Base-by-base conservation (phyloP, 208 protist species). In the Leishmania tarentolae region DNA sequence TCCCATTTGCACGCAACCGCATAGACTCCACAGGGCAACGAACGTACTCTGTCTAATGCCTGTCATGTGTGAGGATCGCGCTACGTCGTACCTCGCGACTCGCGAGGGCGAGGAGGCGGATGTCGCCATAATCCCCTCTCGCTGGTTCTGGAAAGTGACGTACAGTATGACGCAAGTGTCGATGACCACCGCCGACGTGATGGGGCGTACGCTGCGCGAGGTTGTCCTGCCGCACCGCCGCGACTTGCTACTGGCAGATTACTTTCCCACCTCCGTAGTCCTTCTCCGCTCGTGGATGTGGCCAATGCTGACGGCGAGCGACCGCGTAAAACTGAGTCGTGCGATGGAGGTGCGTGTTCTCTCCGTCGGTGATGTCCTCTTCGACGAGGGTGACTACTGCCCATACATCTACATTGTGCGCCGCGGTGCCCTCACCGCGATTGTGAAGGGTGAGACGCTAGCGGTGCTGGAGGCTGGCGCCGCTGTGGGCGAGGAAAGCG, bases 251-350 rank as follows among this genome's bases (percentile, higher is more conserved):
- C 83, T 84, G 28, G 47, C 78, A 4, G 90, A 79, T 52, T 96
- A 94, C 81, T 96, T 91, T 70, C 87, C 93, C 71, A 96, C 91
- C 28, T 90, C 91, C 28, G 83, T 91, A 53, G 83, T 96, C 53
- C 87, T 95, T 44, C 88, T 92, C 90, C 90, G 93, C 53, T 96
- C 92, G 81, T 98, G 94, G 93, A 88, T 96, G 88, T 96, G 94
- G 91, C 81, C 90, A 31, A 84, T 90, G 65, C 85, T 98, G 24
- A 90, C 87, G 68, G 81, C 87, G 70, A 91, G 90, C 66, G 94
- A 96, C 66, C 91, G 93, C 59, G 89, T 96, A 46, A 91, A 94
- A 82, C 89, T 98, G 68, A 87, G 90, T 15, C 84, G 93, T 4
- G 75, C 84, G 44, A 95, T 96, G 89, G 85, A 90, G 46, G 89